Base-by-base conservation (phyloP, 352 stramenopile species). In the Pythium brachiatum region DNA sequence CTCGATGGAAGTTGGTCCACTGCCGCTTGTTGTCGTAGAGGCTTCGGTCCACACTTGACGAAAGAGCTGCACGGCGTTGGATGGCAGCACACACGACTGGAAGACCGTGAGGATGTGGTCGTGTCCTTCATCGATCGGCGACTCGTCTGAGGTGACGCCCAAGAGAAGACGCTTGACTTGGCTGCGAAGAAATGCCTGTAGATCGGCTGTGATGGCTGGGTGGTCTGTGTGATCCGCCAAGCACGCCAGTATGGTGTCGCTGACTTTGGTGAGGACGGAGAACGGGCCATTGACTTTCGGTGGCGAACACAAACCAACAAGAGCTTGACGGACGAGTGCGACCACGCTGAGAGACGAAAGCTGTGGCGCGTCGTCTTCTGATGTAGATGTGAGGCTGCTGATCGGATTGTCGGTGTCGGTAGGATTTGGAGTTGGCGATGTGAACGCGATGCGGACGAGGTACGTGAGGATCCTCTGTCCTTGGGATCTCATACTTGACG, bases 381-480 rank as follows among this genome's bases (percentile, higher is more conserved):
- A 44, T 20, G 16, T 21, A 44, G n/a, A n/a, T n/a, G 34, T 52
- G 47, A 32, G 60, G 26, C 12, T 25, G 23, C 3, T 25, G 21
- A 34, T 7, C 8, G 20, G 6, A 11, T 32, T 44, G 36, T 57
- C 39, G 29, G 23, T 12, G 65, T n/a, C 36, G 8, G 8, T 21
- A 4, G 16, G 26, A 57, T 44, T 21, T 18, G 18, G 2, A 52
- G 11, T 6, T 4, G 23, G 53, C 32, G 26, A 26, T 20, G 36
- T 58, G 51, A 66, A 76, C 12, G 66, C 69, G 25, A 73, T 47
- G 12, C 62, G 66, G 18, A 73, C 47, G 50, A 73, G 43, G 57
- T 73, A 64, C 26, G 27, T 5, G 31, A 76, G 13, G 41, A 76
- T 26, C 9, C 21, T 48, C 1, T 25, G 7, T 9, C 20, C 50